phyloP scores from a whole-genome alignment of 495 filamentous ascomycete genomes.

The Jackrogersella minutella region DNA sequence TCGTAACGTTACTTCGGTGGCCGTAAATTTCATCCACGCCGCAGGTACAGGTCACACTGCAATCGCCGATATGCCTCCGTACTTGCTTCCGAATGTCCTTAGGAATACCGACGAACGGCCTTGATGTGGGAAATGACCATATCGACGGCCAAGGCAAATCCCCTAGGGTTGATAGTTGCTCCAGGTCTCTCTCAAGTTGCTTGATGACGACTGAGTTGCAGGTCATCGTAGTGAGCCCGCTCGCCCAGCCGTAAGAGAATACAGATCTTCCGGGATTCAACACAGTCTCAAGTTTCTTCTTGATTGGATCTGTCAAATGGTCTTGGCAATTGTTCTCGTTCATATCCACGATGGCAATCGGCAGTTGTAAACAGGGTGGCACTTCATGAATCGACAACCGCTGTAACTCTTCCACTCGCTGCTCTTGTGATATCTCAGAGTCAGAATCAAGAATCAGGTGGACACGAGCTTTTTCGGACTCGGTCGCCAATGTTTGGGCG shows the following conservation, averaged over 20 bases:
- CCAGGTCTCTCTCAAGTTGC: constrained; percentile 43
- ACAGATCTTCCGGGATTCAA: constrained; percentile 43
- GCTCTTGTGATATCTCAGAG: constrained; percentile 24
- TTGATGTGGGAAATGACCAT: constrained; percentile 43
- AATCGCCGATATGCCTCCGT: constrained; percentile 42
- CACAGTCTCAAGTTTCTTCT: constrained; percentile 25
- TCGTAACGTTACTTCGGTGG: constrained; percentile 33
- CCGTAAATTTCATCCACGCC: constrained; percentile 38
- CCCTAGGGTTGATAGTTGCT: constrained; percentile 29
- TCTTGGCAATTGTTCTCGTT: constrained; percentile 24
- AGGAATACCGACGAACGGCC: constrained; percentile 41
- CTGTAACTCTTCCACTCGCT: constrained; percentile 37
- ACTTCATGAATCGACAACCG: constrained; percentile 42
- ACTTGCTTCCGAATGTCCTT: constrained; percentile 30
- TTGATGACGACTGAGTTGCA: constrained; percentile 43
- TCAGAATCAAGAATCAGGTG: constrained; percentile 42
- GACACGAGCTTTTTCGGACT: constrained; percentile 48
- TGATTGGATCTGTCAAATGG: constrained; percentile 17
- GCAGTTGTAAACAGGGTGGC: constrained; percentile 39
- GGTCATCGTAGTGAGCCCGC: constrained; percentile 44
- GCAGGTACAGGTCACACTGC: constrained; percentile 34
- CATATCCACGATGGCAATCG: constrained; percentile 39
- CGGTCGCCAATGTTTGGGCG: constrained; percentile 47
- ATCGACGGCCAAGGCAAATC: constrained; percentile 40
- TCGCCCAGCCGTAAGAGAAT: constrained; percentile 44